Evolutionary conservation across 2,329 filamentous ascomycete species (phyloP).

Genomic region (Aureobasidium mangrovei): DNA sequence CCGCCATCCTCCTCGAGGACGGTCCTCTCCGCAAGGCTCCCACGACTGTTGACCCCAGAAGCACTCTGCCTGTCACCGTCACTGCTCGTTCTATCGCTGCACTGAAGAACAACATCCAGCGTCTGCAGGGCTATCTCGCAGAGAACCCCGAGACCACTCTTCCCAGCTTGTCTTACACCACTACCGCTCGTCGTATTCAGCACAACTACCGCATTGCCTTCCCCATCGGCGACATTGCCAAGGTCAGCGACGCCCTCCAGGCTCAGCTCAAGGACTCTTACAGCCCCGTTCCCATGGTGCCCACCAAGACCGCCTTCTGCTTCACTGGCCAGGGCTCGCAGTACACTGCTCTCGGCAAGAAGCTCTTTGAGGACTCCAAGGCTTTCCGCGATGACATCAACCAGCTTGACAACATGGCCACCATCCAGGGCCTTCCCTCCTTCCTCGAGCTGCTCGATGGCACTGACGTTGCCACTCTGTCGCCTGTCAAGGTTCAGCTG

Average conservation of each 20-base stretch:
- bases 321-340: slow-evolving; percentile 47
- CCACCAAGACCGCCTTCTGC: slow-evolving; percentile 43
- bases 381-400: slow-evolving; percentile 43
- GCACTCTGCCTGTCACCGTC: slow-evolving; percentile 40
- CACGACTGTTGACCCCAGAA: slow-evolving; percentile 36
- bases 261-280: slow-evolving; percentile 42
- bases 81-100: slow-evolving; percentile 44
- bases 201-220: slow-evolving; percentile 45
- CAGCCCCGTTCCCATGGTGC: slow-evolving; percentile 44
- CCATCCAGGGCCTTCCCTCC: slow-evolving; percentile 39
- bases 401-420: slow-evolving; percentile 39
- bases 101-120: slow-evolving; percentile 43
- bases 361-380: slow-evolving; percentile 40
- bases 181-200: slow-evolving; percentile 45
- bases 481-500: slow-evolving; percentile 44
- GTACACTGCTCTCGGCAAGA: slow-evolving; percentile 43
- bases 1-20: slow-evolving; percentile 44
- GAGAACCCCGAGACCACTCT: slow-evolving; percentile 38
- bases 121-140: slow-evolving; percentile 38
- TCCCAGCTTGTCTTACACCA: slow-evolving; percentile 42
- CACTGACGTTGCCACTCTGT: slow-evolving; percentile 40
- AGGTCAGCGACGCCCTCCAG: slow-evolving; percentile 38
- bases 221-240: slow-evolving; percentile 38
- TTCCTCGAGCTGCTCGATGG: slow-evolving; percentile 42
- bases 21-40: slow-evolving; percentile 37